These are phyloP conservation scores for Phytophthora citricola DNA, from an alignment of 352 stramenopile genomes.

Conservation along the genomic window DNA sequence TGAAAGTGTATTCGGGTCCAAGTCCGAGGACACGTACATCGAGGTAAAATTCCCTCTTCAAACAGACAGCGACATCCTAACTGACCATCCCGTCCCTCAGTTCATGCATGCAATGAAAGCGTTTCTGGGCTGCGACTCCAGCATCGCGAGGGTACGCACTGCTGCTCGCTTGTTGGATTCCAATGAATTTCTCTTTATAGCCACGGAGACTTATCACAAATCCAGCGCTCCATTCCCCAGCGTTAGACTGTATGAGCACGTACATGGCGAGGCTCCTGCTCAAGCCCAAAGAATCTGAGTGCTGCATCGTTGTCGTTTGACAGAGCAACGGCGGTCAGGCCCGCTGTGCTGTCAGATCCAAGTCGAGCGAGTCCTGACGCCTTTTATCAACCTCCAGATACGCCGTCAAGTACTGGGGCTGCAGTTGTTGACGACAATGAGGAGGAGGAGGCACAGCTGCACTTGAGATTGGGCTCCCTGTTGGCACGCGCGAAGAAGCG, in stretches of 20 bases:
- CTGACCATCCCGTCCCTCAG: slow-evolving; percentile 15
- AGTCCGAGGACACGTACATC: slow-evolving; percentile 50
- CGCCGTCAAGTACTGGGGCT: slow-evolving; percentile 28
- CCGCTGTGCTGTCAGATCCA: slow-evolving; percentile 11
- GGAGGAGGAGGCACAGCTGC: slow-evolving; percentile 29
- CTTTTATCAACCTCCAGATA: slow-evolving; percentile 1
- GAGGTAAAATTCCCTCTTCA: slow-evolving; percentile 35
- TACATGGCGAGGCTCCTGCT: slow-evolving; percentile 2
- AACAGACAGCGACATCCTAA: no score
- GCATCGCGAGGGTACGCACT: slow-evolving; percentile 18
- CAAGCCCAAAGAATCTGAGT: slow-evolving; percentile 6
- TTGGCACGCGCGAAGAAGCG: slow-evolving; percentile 47
- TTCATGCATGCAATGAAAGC: slow-evolving; percentile 56
- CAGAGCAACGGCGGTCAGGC: neutral
- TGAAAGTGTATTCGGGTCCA: slow-evolving; percentile 55
- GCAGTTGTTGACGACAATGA: slow-evolving; percentile 14
- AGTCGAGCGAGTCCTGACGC: neutral
- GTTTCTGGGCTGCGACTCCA: slow-evolving; percentile 42
- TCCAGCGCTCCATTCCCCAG: slow-evolving; percentile 16
- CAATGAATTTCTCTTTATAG: slow-evolving; percentile 57
- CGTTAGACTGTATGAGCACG: slow-evolving; percentile 11
- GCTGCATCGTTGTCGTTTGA: slow-evolving; percentile 3
- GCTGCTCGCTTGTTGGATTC: slow-evolving; percentile 40
- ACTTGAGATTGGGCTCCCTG: slow-evolving; percentile 43
- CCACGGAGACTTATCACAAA: slow-evolving; percentile 55